A percentile compares a stretch with the other conserved stretches of the same genome.
These are phyloP conservation scores for Sporothrix protearum DNA, from an alignment of 2,329 filamentous ascomycete genomes.

Conservation along the genomic window DNA sequence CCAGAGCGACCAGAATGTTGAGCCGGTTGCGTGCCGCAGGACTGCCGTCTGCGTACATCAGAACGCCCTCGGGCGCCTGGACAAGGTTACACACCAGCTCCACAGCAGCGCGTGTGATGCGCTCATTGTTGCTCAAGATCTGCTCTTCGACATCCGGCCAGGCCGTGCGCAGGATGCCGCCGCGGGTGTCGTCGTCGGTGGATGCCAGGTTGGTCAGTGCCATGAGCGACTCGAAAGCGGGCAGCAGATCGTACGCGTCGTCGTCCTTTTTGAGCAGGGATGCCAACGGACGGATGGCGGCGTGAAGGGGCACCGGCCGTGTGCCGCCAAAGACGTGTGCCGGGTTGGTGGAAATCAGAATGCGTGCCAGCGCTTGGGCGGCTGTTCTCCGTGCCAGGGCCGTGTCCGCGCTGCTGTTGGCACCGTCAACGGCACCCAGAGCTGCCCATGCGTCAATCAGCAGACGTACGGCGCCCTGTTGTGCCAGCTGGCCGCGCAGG, in stretches of 20 bases:
- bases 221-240: constrained; percentile 84
- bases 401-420: background rate
- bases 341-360: constrained; percentile 83
- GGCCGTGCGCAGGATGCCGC: constrained; percentile 66
- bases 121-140: constrained; percentile 68
- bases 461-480: constrained; percentile 89
- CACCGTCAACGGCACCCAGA: constrained; percentile 51
- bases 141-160: constrained; percentile 80
- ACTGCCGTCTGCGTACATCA: constrained; percentile 64
- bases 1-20: constrained; percentile 80
- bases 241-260: constrained; percentile 67
- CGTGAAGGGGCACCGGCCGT: constrained; percentile 67
- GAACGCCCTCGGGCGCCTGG: constrained; percentile 62
- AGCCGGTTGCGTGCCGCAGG: constrained; percentile 66
- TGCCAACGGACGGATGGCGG: constrained; percentile 77
- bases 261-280: constrained; percentile 58
- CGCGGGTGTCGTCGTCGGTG: constrained; percentile 62
- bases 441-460: constrained; percentile 67
- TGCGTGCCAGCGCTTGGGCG: constrained; percentile 76
- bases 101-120: constrained; percentile 76
- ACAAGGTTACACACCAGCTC: constrained; percentile 92
- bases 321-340: constrained; percentile 76
- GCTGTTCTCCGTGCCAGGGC: constrained; percentile 53
- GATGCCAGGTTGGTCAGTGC: constrained; percentile 93
- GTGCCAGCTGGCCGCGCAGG: constrained; percentile 74